Evolutionary conservation across 2,329 filamentous ascomycete species (phyloP).

Genomic region (Nectriaceae sp.): DNA sequence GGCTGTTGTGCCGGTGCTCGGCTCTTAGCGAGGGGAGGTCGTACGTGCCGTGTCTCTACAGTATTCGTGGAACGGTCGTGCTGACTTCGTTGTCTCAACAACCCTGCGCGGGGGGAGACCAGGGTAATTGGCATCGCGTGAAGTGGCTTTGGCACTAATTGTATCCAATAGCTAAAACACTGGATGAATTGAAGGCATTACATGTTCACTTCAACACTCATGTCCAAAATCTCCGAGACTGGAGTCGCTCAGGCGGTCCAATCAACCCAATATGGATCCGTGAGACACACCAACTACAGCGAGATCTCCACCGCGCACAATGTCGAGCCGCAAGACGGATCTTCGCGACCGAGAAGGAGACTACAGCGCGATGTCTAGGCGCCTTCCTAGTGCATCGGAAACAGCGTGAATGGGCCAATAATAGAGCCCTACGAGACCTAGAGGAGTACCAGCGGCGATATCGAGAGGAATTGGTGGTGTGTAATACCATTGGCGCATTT

Average conservation of each 20-base stretch:
- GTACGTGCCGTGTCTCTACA: too few relatives aligned
- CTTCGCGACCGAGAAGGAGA: slow-evolving; percentile 52
- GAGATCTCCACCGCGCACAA: slow-evolving; percentile 58
- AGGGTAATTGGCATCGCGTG: neutral
- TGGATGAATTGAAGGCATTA: slow-evolving; percentile 51
- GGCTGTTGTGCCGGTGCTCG: too few relatives aligned
- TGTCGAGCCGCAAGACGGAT: slow-evolving; percentile 59
- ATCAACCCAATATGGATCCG: slow-evolving; percentile 58
- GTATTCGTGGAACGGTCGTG: too few relatives aligned
- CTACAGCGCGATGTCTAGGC: slow-evolving; percentile 53
- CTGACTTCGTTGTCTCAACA: too few relatives aligned
- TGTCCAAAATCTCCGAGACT: slow-evolving; percentile 53
- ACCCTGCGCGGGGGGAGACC: too few relatives aligned
- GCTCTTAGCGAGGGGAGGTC: too few relatives aligned
- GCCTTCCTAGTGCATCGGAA: slow-evolving; percentile 56
- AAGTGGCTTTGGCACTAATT: neutral
- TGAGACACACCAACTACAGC: slow-evolving; percentile 51
- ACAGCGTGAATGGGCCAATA: slow-evolving; percentile 41
- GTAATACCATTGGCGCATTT: slow-evolving; percentile 56
- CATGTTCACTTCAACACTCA: slow-evolving; percentile 49
- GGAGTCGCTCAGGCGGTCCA: slow-evolving; percentile 55
- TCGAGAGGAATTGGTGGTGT: slow-evolving; percentile 52
- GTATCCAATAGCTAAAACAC: slow-evolving; percentile 46
- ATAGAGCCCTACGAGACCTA: slow-evolving; percentile 25
- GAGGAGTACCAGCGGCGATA: slow-evolving; percentile 39